Conservation (phyloP, 2,329 filamentous ascomycete species). For the Claviceps sp. region DNA sequence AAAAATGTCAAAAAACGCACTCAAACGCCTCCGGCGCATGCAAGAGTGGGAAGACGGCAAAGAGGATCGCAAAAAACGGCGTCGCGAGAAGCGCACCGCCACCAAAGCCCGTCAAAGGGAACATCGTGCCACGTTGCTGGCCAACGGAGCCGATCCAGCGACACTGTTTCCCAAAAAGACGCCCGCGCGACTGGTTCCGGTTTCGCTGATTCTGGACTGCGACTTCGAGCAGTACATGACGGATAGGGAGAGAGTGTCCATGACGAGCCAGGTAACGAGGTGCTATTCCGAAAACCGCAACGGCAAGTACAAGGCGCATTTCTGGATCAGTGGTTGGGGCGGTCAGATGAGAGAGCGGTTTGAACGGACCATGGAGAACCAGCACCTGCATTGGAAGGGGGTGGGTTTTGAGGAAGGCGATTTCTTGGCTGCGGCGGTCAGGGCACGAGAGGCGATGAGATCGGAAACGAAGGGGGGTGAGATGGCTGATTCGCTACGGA, state of each 20-base stretch:
- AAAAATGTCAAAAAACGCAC: constrained; percentile 67
- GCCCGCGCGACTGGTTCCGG: constrained; percentile 45
- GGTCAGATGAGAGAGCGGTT: constrained; percentile 66
- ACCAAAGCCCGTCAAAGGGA: constrained; percentile 34
- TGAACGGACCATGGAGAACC: constrained; percentile 56
- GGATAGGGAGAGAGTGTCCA: constrained; percentile 71
- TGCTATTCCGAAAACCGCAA: constrained; percentile 80
- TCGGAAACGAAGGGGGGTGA: constrained; percentile 29
- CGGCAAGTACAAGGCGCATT: constrained; percentile 52
- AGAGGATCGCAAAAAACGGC: constrained; percentile 38
- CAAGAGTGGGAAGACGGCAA: constrained; percentile 65
- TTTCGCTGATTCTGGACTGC: constrained; percentile 80
- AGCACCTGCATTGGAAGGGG: constrained; percentile 69
- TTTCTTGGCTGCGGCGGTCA: constrained; percentile 54
- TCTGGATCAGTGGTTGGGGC: constrained; percentile 68
- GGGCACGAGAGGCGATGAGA: constrained; percentile 56
- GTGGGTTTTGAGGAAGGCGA: constrained; percentile 61
- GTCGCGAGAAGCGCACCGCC: constrained; percentile 41
- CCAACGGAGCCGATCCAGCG: constrained; percentile 29
- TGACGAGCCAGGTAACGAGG: constrained; percentile 72
- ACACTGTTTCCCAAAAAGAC: constrained; percentile 21
- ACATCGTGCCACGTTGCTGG: constrained; percentile 36
- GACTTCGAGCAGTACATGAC: constrained; percentile 84
- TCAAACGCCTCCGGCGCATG: constrained; percentile 63
- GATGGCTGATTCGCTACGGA: constrained; percentile 44